A percentile compares a stretch with the other conserved stretches of the same genome.
phyloP scores from a whole-genome alignment of 768 basidiomycete genomes.

The Leccinum longicurvipes region DNA sequence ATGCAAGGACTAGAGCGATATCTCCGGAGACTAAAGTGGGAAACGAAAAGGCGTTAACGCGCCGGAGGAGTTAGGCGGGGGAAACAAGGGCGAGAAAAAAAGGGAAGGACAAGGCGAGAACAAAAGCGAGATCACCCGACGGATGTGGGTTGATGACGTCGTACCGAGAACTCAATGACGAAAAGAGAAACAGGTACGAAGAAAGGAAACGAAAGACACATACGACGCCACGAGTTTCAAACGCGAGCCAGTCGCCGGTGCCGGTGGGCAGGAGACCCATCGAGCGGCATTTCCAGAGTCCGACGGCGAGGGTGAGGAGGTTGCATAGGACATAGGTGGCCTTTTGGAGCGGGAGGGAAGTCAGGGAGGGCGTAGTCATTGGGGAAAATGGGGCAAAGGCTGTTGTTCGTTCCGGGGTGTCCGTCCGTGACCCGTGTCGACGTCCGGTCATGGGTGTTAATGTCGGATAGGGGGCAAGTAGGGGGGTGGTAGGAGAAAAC shows the following conservation, averaged over 20 bases:
- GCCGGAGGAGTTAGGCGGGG: background rate
- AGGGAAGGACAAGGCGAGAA: background rate
- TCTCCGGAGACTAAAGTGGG: slow-evolving; percentile 41
- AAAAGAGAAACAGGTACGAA: background rate
- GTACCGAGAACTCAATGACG: background rate
- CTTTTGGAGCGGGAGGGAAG: slow-evolving; percentile 67
- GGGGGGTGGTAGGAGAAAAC: too few relatives aligned
- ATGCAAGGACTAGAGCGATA: slow-evolving; percentile 34
- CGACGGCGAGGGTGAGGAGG: slow-evolving; percentile 73
- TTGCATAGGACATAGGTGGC: slow-evolving; percentile 70
- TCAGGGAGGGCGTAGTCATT: slow-evolving; percentile 37
- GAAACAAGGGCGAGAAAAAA: background rate
- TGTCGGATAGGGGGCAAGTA: too few relatives aligned
- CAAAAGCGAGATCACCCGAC: too few relatives aligned
- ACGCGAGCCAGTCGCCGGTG: slow-evolving; percentile 92
- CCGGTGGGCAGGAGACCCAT: slow-evolving; percentile 92
- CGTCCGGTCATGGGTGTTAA: too few relatives aligned
- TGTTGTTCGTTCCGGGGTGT: slow-evolving; percentile 18
- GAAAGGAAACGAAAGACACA: background rate
- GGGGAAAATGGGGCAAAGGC: slow-evolving; percentile 73
- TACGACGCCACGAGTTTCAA: slow-evolving; percentile 76
- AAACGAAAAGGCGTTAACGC: background rate
- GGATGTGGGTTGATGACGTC: too few relatives aligned
- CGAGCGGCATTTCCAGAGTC: slow-evolving; percentile 88
- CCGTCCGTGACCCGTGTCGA: too few relatives aligned